Base-by-base conservation (phyloP, 148 eudicot genomes). In the Camellia japonica region DNA sequence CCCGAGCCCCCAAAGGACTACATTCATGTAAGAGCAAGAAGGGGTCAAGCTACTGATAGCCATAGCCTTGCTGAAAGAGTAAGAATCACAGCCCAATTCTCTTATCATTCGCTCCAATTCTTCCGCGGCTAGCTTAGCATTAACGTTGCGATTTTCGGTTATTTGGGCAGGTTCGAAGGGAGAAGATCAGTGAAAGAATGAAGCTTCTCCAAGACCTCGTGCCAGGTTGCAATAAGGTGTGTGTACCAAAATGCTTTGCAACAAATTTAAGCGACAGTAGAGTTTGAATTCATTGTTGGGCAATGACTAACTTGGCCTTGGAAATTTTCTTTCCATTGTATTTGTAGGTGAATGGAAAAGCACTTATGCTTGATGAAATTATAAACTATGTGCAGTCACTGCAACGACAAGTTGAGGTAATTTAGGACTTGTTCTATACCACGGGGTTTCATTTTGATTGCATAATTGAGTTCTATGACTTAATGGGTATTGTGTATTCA, bases 1-100 rank as follows among this genome's bases (percentile, higher is more conserved):
- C 82, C 87, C 7, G 98, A 95, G 82, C 87, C 99, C 62, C 90
- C 86, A 49, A 94, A 92, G 79, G 98, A 94, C 76, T 94, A 94
- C 76, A 94, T 96, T 87, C 99, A 96, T 89, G 99, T 96, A 73
- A 90, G 99, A 82, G 99, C 99, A 54, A 87, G 99, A 83, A 90
- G 99, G 79, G 99, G 99, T 59, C 98, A 96, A 80, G 99, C 99
- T 42, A 96, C 99, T 71, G 99, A 96, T 73, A 96, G 98, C 80
- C 99, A 96, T 79, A 96, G 99, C 82, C 87, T 96, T 78, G 99
- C 99, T 18, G 99, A 96, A 87, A 87, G 99, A 79, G 99, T 96
- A 90, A 42, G 83, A 75, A 73, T 51, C 8, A 3, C 7, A 54
- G 4, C 59, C 70, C 75, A 41, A 16, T 12, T 38, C 41, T 1